Evolutionary conservation across 2,329 filamentous ascomycete genomes (phyloP), one percentile per base, ranked within the genome.

Genomic region (Elsinoe arachidis): DNA sequence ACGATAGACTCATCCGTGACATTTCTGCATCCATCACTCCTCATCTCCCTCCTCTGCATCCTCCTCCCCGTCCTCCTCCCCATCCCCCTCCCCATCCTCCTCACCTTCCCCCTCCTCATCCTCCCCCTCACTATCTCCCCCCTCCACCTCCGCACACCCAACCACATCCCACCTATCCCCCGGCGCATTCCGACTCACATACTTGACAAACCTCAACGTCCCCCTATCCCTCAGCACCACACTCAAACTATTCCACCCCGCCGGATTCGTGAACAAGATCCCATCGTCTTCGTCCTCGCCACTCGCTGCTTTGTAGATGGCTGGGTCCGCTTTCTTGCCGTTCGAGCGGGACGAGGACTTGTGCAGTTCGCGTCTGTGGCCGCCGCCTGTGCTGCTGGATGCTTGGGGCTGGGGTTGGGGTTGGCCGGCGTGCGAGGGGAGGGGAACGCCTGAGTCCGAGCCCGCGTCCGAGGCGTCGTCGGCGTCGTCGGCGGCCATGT

Each of bases 151-250:
- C 70, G 88, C 89, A 34, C 84, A 83, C 0, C 84, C 93, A 47
- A 83, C 86, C 52, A 97, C 78, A 73, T 99, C 93, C 90, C 91
- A 97, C 43, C 93, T 80, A 73, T 97, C 93, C 0, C 93, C 93
- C 67, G 82, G 82, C 6, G 93, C 93, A 53, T 80, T 82, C 59
- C 79, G 79, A 72, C 87, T 95, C 19, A 99, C 87, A 70, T 97
- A 99, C 77, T 97, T 99, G 67, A 97, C 90, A 69, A 99, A 99
- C 70, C 89, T 86, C 68, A 99, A 77, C 12, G 87, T 86, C 12
- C 89, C 91, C 63, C 82, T 84, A 69, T 99, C 93, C 58, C 93
- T 81, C 63, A 97, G 76, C 33, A 97, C 93, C 63, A 99, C 83
- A 62, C 86, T 90, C 76, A 99, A 79, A 62, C 87, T 89, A 72